Conservation (phyloP, 1,284 basidiomycete species). For the Cryptococcus sp. region DNA sequence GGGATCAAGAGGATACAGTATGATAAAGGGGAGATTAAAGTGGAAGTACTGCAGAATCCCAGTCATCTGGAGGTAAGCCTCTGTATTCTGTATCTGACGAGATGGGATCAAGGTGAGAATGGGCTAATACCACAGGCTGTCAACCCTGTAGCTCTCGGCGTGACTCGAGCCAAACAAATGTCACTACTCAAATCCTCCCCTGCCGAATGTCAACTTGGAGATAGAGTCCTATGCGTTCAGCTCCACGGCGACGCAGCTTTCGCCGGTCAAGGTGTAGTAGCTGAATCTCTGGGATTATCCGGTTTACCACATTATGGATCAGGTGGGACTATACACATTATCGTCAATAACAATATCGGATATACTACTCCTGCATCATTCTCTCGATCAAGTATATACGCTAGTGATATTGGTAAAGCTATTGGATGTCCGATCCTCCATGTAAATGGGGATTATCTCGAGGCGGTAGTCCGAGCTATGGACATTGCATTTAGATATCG, state of each 20-base stretch:
- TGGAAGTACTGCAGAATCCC: constrained; percentile 79
- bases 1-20: constrained; percentile 49
- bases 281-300: constrained; percentile 76
- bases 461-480: constrained; percentile 75
- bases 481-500: constrained; percentile 77
- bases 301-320: constrained; percentile 82
- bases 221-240: constrained; percentile 79
- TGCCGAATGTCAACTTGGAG: constrained; percentile 70
- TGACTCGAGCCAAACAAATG: constrained; percentile 87
- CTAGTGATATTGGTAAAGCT: constrained; percentile 81
- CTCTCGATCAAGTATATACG: constrained; percentile 77
- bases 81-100: no score
- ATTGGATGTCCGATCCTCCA: constrained; percentile 84
- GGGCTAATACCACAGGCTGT: constrained; percentile 56
- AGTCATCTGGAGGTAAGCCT: constrained; percentile 66
- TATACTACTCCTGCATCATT: constrained; percentile 81
- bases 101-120: no score
- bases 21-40: constrained; percentile 54
- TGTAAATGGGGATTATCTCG: constrained; percentile 84
- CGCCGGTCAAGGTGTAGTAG: constrained; percentile 82
- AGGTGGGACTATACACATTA: constrained; percentile 80
- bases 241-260: constrained; percentile 87
- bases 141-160: constrained; percentile 77
- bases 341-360: constrained; percentile 81
- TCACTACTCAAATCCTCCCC: constrained; percentile 62